A percentile compares a stretch with the other conserved stretches of the same genome.
phyloP scores from a whole-genome alignment of 768 basidiomycete species.

The Cubamyces lactineus region DNA sequence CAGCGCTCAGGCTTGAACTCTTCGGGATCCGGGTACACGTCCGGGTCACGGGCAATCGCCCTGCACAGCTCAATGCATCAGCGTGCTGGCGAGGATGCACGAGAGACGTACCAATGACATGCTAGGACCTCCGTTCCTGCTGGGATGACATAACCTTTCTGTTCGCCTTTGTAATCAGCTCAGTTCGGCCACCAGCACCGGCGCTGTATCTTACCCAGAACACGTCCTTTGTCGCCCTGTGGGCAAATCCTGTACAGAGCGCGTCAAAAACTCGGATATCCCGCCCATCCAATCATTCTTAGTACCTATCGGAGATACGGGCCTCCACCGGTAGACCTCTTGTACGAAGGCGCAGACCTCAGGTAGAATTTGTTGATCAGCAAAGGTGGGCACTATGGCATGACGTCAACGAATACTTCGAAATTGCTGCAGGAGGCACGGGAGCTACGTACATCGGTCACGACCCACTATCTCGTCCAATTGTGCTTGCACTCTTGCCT shows the following conservation, averaged over 20 bases:
- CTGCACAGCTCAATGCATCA: slow-evolving; percentile 8
- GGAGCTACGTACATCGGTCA: slow-evolving; percentile 34
- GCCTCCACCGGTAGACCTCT: slow-evolving; percentile 48
- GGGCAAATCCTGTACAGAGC: slow-evolving; percentile 56
- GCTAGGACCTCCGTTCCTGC: slow-evolving; percentile 42
- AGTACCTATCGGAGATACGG: slow-evolving; percentile 40
- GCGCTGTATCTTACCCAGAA: slow-evolving; percentile 47
- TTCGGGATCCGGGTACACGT: slow-evolving; percentile 38
- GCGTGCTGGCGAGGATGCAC: not conserved
- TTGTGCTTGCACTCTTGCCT: slow-evolving; percentile 40
- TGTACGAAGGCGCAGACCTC: slow-evolving; percentile 45
- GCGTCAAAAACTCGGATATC: not conserved
- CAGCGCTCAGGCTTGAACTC: slow-evolving; percentile 39
- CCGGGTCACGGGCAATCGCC: slow-evolving; percentile 39
- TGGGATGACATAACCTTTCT: slow-evolving; percentile 46
- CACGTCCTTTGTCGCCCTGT: slow-evolving; percentile 66
- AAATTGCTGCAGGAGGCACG: no score
- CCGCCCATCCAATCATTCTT: not conserved
- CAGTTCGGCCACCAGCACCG: not conserved
- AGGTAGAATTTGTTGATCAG: slow-evolving; percentile 40
- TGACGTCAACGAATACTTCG: not conserved
- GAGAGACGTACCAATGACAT: slow-evolving; percentile 40
- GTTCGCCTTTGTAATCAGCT: not conserved
- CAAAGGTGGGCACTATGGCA: slow-evolving; percentile 43
- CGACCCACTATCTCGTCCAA: slow-evolving; percentile 42